These are phyloP conservation scores for Jatropha podagrica DNA, from an alignment of 441 rosid species.

Conservation along the genomic window DNA sequence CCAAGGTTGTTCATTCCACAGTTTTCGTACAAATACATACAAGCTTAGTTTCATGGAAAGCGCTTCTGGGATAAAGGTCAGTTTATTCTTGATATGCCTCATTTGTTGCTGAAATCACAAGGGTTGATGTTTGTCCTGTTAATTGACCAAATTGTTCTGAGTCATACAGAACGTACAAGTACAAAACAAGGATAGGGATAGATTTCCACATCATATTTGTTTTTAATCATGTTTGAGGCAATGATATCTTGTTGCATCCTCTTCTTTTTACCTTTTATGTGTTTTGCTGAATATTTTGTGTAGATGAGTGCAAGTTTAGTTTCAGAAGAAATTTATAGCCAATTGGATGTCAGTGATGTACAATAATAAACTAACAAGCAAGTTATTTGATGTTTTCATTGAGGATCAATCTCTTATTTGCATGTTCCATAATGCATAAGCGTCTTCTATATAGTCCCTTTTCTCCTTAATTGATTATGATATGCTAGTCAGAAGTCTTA, in stretches of 20 bases:
- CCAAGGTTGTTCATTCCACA: conserved; percentile 90
- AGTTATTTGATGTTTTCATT: not conserved
- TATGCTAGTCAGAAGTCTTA: not conserved
- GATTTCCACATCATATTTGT: not conserved
- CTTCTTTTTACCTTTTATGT: not conserved
- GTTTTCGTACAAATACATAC: conserved; percentile 89
- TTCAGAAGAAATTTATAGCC: not conserved
- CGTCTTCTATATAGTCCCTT: not conserved
- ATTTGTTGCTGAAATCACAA: not conserved
- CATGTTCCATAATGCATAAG: not conserved
- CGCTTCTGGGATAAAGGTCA: conserved; percentile 89
- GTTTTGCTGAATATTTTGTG: conserved; percentile 1
- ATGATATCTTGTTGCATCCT: not conserved
- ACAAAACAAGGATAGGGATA: not conserved
- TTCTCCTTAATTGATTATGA: not conserved
- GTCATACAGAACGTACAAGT: not conserved
- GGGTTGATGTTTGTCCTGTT: not conserved
- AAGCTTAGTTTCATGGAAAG: conserved; percentile 96
- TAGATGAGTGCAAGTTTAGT: not conserved
- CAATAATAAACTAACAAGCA: not conserved
- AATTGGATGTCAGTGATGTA: not conserved
- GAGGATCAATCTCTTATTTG: not conserved
- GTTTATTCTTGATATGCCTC: not conserved
- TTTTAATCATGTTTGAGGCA: not conserved
- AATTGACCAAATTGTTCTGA: not conserved